phyloP scores from a whole-genome alignment of 2,329 filamentous ascomycete species.

The Aspergillus ustus region DNA sequence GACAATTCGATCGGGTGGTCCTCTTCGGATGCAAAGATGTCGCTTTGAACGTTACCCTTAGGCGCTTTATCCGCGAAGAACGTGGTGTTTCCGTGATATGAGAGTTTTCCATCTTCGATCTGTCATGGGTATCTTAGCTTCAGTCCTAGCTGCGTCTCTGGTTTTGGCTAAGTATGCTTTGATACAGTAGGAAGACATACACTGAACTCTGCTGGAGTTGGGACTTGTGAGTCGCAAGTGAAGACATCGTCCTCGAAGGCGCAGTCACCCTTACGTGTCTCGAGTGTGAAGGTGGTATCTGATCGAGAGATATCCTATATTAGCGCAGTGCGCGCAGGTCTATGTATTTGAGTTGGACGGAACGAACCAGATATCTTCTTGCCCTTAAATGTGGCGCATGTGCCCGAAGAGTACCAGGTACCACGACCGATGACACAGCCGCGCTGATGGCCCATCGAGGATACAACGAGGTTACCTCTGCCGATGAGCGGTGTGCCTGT shows the following conservation, averaged over 20 bases:
- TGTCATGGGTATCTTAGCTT: constrained; percentile 13
- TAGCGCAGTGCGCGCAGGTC: neutral
- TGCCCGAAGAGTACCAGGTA: constrained; percentile 69
- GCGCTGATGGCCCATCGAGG: constrained; percentile 34
- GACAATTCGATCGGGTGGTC: constrained; percentile 40
- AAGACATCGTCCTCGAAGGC: constrained; percentile 59
- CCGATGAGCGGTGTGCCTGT: constrained; percentile 57
- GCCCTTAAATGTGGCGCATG: constrained; percentile 63
- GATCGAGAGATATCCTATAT: neutral
- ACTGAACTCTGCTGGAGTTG: constrained; percentile 35
- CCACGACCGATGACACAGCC: constrained; percentile 72
- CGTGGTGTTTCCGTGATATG: constrained; percentile 39
- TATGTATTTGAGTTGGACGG: neutral
- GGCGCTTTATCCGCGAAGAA: constrained; percentile 46
- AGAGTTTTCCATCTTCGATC: constrained; percentile 38
- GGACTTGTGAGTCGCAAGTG: constrained; percentile 53
- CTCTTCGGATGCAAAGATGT: constrained; percentile 36
- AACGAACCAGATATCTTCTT: constrained; percentile 36
- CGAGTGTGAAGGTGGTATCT: constrained; percentile 56
- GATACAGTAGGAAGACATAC: constrained; percentile 25
- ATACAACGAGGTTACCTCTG: constrained; percentile 64
- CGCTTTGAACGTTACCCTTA: constrained; percentile 40
- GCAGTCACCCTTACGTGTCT: constrained; percentile 64
- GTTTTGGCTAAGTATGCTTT: neutral
- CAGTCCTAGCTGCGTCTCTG: neutral